These are phyloP conservation scores for Cercis canadensis DNA, from an alignment of 306 rosid species.

Conservation along the genomic window DNA sequence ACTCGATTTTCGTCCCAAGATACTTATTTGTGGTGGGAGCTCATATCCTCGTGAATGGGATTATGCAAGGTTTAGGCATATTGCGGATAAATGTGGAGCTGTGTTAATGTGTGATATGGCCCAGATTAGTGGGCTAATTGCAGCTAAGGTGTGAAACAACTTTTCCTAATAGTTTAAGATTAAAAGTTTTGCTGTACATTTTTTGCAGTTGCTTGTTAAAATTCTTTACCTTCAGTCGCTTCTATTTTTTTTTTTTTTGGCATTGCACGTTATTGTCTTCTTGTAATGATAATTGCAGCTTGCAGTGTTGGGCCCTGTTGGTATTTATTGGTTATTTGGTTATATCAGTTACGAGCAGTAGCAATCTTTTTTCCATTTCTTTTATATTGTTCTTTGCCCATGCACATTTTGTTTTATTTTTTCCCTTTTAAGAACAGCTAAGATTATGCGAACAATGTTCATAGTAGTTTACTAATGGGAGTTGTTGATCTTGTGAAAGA, in stretches of 20 bases:
- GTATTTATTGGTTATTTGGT: background rate
- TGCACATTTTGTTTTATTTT: background rate
- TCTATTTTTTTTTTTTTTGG: background rate
- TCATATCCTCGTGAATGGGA: slow-evolving; percentile 96
- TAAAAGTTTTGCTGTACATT: background rate
- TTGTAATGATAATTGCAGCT: background rate
- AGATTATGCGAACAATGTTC: slow-evolving; percentile 2
- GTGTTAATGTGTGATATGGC: slow-evolving; percentile 95
- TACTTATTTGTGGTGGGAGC: slow-evolving; percentile 95
- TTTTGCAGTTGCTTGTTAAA: slow-evolving; percentile 8
- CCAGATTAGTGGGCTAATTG: slow-evolving; percentile 86
- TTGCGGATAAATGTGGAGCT: slow-evolving; percentile 92
- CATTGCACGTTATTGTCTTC: background rate
- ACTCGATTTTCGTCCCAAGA: slow-evolving; percentile 94
- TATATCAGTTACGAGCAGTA: background rate
- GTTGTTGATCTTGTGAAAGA: background rate
- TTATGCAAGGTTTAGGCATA: slow-evolving; percentile 82
- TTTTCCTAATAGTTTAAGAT: background rate
- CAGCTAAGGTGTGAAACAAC: slow-evolving; percentile 78
- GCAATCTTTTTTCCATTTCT: background rate
- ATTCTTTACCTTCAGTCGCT: background rate
- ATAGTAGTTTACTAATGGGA: background rate
- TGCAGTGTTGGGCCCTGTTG: slow-evolving; percentile 5
- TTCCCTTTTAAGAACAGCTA: background rate
- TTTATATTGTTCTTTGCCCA: background rate